Conservation (phyloP, 2,329 filamentous ascomycete species). For the Talaromyces sp. region DNA sequence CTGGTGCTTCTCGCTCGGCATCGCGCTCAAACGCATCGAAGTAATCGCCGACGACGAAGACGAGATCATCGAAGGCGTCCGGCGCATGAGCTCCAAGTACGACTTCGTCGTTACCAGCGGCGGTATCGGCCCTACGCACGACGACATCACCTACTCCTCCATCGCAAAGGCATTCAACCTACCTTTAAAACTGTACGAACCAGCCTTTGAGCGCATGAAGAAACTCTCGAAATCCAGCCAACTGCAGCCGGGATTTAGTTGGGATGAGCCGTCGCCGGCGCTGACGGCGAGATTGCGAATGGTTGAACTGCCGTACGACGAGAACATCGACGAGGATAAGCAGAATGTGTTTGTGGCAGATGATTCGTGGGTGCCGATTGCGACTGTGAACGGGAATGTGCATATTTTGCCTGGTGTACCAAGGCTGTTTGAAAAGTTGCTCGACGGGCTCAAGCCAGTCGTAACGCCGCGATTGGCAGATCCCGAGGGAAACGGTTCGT, state of each 20-base stretch:
- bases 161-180: constrained; percentile 86
- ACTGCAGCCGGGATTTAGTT: constrained; percentile 72
- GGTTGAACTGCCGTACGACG: constrained; percentile 79
- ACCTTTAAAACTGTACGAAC: constrained; percentile 70
- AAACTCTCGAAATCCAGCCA: constrained; percentile 69
- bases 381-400: constrained; percentile 85
- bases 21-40: constrained; percentile 77
- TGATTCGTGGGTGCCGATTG: constrained; percentile 85
- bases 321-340: constrained; percentile 58
- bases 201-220: constrained; percentile 79
- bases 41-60: constrained; percentile 89
- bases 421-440: constrained; percentile 71
- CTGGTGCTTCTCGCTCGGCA: constrained; percentile 63
- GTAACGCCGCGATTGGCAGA: constrained; percentile 70
- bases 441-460: constrained; percentile 70
- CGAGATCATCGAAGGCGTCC: constrained; percentile 84
- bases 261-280: constrained; percentile 75
- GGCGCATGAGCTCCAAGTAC: constrained; percentile 81
- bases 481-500: constrained; percentile 75
- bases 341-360: constrained; percentile 78
- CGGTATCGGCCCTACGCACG: constrained; percentile 96
- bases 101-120: constrained; percentile 95
- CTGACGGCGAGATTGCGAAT: constrained; percentile 83
- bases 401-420: constrained; percentile 92
- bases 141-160: constrained; percentile 94